A percentile compares a stretch with the other conserved stretches of the same genome.
phyloP scores from a whole-genome alignment of 768 basidiomycete species.

The Hygrophoropsis aurantiaca region DNA sequence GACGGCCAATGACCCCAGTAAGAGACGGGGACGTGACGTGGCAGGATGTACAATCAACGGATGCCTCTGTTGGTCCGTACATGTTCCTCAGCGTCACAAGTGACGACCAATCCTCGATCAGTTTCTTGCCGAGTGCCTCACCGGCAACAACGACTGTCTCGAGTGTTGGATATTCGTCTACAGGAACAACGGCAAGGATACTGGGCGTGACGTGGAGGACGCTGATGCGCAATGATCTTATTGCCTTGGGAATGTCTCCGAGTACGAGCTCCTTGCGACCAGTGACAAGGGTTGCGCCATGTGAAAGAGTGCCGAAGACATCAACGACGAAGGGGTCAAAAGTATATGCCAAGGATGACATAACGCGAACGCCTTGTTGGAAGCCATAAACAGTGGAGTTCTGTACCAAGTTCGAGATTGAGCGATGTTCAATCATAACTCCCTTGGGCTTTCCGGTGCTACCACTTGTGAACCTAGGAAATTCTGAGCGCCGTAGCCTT shows the following conservation, averaged over 20 bases:
- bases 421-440: conserved; percentile 17
- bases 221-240: conserved; percentile 23
- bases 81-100: conserved; percentile 28
- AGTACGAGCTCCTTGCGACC: conserved; percentile 24
- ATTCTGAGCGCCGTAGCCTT: neutral
- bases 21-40: conserved; percentile 16
- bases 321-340: conserved; percentile 23
- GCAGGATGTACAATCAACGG: conserved; percentile 28
- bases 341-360: conserved; percentile 29
- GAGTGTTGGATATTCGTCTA: conserved; percentile 24
- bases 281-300: conserved; percentile 15
- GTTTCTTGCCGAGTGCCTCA: conserved; percentile 16
- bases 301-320: conserved; percentile 18
- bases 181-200: conserved; percentile 25
- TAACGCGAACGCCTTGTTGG: conserved; percentile 18
- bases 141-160: conserved; percentile 26
- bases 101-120: conserved; percentile 21
- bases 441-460: conserved; percentile 22
- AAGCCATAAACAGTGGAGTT: conserved; percentile 17
- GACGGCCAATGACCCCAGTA: conserved; percentile 28
- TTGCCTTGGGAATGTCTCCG: conserved; percentile 25
- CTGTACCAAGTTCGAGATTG: conserved; percentile 14
- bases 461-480: conserved; percentile 17
- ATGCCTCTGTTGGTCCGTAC: conserved; percentile 33
- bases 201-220: conserved; percentile 31